Base-by-base conservation (phyloP, 495 filamentous ascomycete species). In the Penicillium paxilli region DNA sequence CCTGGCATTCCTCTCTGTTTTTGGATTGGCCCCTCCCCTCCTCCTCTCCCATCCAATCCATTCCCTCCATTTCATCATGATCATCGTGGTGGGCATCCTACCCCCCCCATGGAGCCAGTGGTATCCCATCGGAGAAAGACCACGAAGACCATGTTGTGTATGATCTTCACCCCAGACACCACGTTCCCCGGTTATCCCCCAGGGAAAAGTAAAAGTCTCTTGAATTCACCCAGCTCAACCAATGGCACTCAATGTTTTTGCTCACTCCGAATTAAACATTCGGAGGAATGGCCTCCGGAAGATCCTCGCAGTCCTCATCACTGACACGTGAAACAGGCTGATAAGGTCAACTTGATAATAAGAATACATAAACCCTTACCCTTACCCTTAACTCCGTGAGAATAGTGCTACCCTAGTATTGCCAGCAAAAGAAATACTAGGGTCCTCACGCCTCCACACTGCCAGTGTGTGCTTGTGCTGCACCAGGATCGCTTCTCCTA, bases 311-410 rank as follows among this genome's bases (percentile, higher is more conserved):
- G 42, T 44, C 33, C 25, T n/a, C n/a, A 7, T 25, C 16, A 58
- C 38, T n/a, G 52, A 57, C 63, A 59, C 54, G 64, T 69, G 67
- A 67, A 70, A 58, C 53, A 49, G 47, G 51, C 48, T 49, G 57
- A 68, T 57, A 64, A 63, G 63, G 22, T 47, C 28, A 44, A 20
- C 40, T 68, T 66, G 62, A 59, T 64, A 69, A 69, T 71, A 40
- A 22, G 60, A 69, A 73, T 63, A 69, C 63, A 68, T 71, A 69
- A 65, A 48, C 51, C 38, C 49, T 52, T 42, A 55, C 47, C 52
- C 40, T 25, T 44, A 40, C 49, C 28, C 40, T 21, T 54, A 47
- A 30, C 40, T 44, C n/a, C 25, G n/a, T n/a, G n/a, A n/a, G n/a
- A n/a, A n/a, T n/a, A n/a, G n/a, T n/a, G n/a, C n/a, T n/a, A n/a